Base-by-base conservation (phyloP, 495 filamentous ascomycete species). In the Penicillium coffeae region DNA sequence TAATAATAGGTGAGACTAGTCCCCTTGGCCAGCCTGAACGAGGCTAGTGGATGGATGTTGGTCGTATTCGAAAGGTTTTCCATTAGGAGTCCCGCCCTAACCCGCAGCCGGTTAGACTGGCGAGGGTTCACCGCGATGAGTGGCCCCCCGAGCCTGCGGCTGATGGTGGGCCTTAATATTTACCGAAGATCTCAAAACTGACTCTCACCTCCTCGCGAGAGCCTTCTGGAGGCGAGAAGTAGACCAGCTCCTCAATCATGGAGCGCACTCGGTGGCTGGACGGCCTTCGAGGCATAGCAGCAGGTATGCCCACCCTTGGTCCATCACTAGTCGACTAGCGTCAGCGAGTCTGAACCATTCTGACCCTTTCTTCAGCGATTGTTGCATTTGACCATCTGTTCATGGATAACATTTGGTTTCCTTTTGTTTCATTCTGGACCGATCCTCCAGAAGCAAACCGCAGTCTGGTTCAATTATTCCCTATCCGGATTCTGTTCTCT, bases 241-340 rank as follows among this genome's bases (percentile, higher is more conserved):
- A 30, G 25, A 30, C 10, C 25, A 30, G 25, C 4, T 30, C 25
- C 25, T 30, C 10, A 13, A 37, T 6, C 6, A 62, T 59, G 58
- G 52, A 56, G n/a, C 55, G 58, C 38, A 58, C 52, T n/a, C 51
- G 36, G 32, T 62, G 58, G 58, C 51, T 62, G 3, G 58, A 62
- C 42, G 56, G 58, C 48, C 58, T 62, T n/a, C 58, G 58, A 7
- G 58, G 58, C 35, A 47, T 62, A 13, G 58, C 58, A 15, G 52
- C 58, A 4, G 51, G 48, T 30, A 30, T 30, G 25, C 25, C 4
- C 25, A 30, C 25, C 10, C 25, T 30, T 30, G 25, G 25, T n/a
- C n/a, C n/a, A n/a, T n/a, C n/a, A n/a, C n/a, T n/a, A n/a, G n/a
- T n/a, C n/a, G n/a, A n/a, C n/a, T n/a, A n/a, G n/a, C n/a, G n/a